Conservation (phyloP, 1,139 yeast genomes). For the Entelexis paramagnoliae region DNA sequence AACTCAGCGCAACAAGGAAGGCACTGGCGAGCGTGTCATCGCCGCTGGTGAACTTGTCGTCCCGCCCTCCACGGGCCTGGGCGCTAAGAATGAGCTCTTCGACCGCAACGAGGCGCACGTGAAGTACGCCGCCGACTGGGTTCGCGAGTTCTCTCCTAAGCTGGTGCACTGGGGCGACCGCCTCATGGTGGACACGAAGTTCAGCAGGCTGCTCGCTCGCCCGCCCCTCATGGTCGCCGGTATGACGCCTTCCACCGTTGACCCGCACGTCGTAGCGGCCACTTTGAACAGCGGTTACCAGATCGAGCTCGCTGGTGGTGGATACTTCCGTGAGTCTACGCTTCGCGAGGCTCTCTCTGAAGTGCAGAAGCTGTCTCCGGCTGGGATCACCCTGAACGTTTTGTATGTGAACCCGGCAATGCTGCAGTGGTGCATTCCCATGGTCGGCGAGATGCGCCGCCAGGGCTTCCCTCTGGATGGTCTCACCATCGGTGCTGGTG, state of each 20-base stretch:
- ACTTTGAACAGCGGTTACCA: slow-evolving; percentile 94
- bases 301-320: slow-evolving; percentile 98
- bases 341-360: slow-evolving; percentile 69
- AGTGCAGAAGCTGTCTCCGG: slow-evolving; percentile 46
- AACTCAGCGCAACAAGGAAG: slow-evolving; percentile 95
- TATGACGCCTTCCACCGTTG: slow-evolving; percentile 97
- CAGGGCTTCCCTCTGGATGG: slow-evolving; percentile 95
- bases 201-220: slow-evolving; percentile 82
- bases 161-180: slow-evolving; percentile 58
- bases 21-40: slow-evolving; percentile 92
- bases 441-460: slow-evolving; percentile 77
- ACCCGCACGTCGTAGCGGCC: slow-evolving; percentile 87
- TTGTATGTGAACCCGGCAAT: slow-evolving; percentile 94
- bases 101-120: slow-evolving; percentile 55
- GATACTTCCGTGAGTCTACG: slow-evolving; percentile 65
- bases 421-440: slow-evolving; percentile 98
- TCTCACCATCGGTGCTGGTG: slow-evolving; percentile 98
- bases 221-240: slow-evolving; percentile 98
- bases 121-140: slow-evolving; percentile 86
- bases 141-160: slow-evolving; percentile 75
- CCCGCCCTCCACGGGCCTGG: slow-evolving; percentile 65
- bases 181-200: slow-evolving; percentile 81
- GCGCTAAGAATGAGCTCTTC: slow-evolving; percentile 91
- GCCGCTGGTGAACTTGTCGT: slow-evolving; percentile 81
- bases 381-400: slow-evolving; percentile 85